A percentile compares a stretch with the other conserved stretches of the same genome.
phyloP scores from a whole-genome alignment of 768 basidiomycete species.

The Pleurotus sapidus region DNA sequence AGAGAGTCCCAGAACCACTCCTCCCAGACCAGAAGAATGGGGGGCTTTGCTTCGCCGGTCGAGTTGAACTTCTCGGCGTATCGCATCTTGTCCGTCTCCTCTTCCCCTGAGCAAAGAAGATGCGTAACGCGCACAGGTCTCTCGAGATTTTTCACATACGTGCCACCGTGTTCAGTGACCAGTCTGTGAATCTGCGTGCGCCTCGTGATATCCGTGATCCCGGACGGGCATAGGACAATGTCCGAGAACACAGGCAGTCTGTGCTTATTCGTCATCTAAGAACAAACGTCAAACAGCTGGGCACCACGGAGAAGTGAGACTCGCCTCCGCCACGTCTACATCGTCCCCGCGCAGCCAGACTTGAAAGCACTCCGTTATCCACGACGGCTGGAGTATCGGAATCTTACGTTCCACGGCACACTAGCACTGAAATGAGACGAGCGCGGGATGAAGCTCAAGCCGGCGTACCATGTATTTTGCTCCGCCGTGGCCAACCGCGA shows the following conservation, averaged over 20 bases:
- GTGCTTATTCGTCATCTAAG: constrained; percentile 55
- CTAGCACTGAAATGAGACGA: constrained; percentile 32
- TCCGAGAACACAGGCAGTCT: constrained; percentile 73
- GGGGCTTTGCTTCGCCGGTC: constrained; percentile 55
- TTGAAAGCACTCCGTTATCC: constrained; percentile 71
- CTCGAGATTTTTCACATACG: constrained; percentile 72
- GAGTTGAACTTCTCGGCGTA: constrained; percentile 76
- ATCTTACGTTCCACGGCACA: constrained; percentile 80
- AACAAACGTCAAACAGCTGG: neutral
- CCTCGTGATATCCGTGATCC: constrained; percentile 58
- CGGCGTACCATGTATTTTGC: constrained; percentile 73
- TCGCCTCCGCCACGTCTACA: constrained; percentile 57
- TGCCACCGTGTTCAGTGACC: constrained; percentile 59
- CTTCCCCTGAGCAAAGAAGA: constrained; percentile 70
- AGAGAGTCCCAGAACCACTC: constrained; percentile 97
- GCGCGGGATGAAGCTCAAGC: neutral
- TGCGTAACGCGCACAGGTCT: constrained; percentile 83
- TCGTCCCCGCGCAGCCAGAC: constrained; percentile 82
- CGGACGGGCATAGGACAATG: constrained; percentile 71
- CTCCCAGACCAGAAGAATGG: constrained; percentile 82
- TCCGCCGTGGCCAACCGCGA: constrained; percentile 78
- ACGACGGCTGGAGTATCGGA: constrained; percentile 75
- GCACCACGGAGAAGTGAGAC: neutral
- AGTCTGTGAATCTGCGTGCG: constrained; percentile 65
- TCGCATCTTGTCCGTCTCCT: constrained; percentile 71